Evolutionary conservation across 805 yeast genomes (phyloP).

Genomic region (Kodamaea restingae): DNA sequence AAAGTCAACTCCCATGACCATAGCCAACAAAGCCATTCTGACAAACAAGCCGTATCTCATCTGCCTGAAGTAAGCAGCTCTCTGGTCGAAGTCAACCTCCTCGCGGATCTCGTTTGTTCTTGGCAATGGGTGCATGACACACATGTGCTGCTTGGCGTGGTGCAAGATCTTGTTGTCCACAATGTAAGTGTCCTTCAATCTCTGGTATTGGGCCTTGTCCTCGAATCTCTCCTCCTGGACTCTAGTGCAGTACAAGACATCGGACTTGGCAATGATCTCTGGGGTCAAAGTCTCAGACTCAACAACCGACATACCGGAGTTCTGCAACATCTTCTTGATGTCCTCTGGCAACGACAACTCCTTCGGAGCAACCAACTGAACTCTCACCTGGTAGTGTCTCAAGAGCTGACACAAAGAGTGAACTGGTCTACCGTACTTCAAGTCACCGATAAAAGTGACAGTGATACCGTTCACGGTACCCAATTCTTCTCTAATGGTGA

Average conservation of each 20-base stretch:
- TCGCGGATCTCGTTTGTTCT: constrained; percentile 94
- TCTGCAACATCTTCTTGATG: constrained; percentile 60
- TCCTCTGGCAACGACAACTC: constrained; percentile 81
- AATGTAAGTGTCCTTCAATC: constrained; percentile 85
- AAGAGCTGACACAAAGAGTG: constrained; percentile 91
- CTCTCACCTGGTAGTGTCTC: constrained; percentile 86
- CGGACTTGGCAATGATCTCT: constrained; percentile 83
- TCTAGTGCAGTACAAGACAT: constrained; percentile 95
- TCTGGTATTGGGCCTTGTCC: constrained; percentile 69
- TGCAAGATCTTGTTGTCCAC: constrained; percentile 89
- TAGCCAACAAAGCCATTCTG: constrained; percentile 96
- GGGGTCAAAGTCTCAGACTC: constrained; percentile 79
- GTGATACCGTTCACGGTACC: constrained; percentile 98
- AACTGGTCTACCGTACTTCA: constrained; percentile 97
- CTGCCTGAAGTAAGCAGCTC: constrained; percentile 99
- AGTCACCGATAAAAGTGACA: constrained; percentile 97
- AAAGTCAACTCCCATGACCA: constrained; percentile 95
- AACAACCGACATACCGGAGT: constrained; percentile 62
- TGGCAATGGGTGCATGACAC: constrained; percentile 98
- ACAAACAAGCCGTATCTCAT: constrained; percentile 98
- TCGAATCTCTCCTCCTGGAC: constrained; percentile 95
- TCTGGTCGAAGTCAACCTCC: constrained; percentile 98
- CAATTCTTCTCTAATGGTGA: constrained; percentile 97
- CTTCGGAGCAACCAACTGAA: constrained; percentile 87
- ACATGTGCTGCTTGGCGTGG: constrained; percentile 96